phyloP scores from a whole-genome alignment of 2,329 filamentous ascomycete genomes.

The Sporothrix pallida region DNA sequence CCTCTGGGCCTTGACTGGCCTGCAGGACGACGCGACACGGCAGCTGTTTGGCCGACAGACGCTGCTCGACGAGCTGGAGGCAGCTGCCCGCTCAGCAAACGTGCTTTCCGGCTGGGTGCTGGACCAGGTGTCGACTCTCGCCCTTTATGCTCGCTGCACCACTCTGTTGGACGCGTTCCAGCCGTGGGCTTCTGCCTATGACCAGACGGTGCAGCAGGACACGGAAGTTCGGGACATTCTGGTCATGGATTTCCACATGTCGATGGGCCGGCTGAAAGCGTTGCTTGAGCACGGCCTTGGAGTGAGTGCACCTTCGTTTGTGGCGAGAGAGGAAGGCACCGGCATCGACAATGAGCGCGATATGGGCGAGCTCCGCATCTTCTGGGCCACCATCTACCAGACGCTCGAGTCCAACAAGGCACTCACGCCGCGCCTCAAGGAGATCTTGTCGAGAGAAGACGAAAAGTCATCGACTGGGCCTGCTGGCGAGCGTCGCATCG shows the following conservation, averaged over 20 bases:
- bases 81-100: neutral
- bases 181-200: conserved; percentile 34
- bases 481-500: neutral
- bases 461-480: neutral
- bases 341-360: conserved; percentile 1
- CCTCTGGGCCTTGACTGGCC: conserved; percentile 32
- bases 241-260: conserved; percentile 34
- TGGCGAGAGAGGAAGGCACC: neutral
- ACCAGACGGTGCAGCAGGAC: conserved; percentile 35
- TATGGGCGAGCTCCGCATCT: conserved; percentile 26
- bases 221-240: conserved; percentile 33
- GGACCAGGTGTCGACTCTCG: conserved; percentile 31
- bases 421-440: conserved; percentile 30
- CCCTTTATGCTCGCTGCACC: conserved; percentile 31
- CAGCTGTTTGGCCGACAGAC: conserved; percentile 34
- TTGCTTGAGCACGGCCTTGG: conserved; percentile 32
- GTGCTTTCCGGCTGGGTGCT: conserved; percentile 26
- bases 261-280: conserved; percentile 30
- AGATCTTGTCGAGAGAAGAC: conserved; percentile 27
- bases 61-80: conserved; percentile 36
- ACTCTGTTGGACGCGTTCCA: conserved; percentile 34
- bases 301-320: conserved; percentile 27
- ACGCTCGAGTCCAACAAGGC: conserved; percentile 32
- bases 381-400: conserved; percentile 32
- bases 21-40: conserved; percentile 35